Evolutionary conservation across 2,329 filamentous ascomycete genomes (phyloP).

Genomic region (Hysterium pulicare): DNA sequence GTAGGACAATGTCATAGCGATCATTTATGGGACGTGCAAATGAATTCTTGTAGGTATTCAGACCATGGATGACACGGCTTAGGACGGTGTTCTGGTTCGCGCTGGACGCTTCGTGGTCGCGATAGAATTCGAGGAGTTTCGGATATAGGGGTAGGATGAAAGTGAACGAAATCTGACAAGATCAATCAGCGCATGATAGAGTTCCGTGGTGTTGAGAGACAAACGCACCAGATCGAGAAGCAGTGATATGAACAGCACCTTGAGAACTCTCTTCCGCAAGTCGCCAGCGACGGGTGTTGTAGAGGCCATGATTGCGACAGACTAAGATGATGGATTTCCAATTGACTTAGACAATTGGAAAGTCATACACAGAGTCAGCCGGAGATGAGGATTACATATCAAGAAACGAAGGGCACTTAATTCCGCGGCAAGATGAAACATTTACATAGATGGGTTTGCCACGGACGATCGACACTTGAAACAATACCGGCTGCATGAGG

Average conservation of each 20-base stretch:
- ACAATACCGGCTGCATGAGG: too few species aligned
- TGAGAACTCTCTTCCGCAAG: constrained; percentile 74
- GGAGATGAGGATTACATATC: too few species aligned
- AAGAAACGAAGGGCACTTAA: too few species aligned
- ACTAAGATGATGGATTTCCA: too few species aligned
- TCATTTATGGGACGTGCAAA: constrained; percentile 93
- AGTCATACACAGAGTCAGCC: too few species aligned
- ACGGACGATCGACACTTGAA: too few species aligned
- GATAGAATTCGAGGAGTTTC: constrained; percentile 93
- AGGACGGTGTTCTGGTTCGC: constrained; percentile 63
- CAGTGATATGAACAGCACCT: constrained; percentile 83
- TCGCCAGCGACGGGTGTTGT: constrained; percentile 39
- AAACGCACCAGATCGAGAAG: constrained; percentile 77
- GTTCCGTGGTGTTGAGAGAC: background rate
- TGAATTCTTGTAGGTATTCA: constrained; percentile 92
- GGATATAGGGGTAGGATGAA: constrained; percentile 97
- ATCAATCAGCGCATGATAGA: constrained; percentile 3
- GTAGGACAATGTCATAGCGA: constrained; percentile 92
- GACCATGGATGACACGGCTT: constrained; percentile 71
- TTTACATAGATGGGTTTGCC: too few species aligned
- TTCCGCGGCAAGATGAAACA: too few species aligned
- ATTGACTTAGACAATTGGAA: too few species aligned
- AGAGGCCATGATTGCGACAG: constrained; percentile 18
- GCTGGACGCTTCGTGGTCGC: constrained; percentile 67
- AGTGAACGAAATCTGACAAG: constrained; percentile 83